phyloP scores from a whole-genome alignment of 805 yeast species.

The Wickerhamiella australiensis region DNA sequence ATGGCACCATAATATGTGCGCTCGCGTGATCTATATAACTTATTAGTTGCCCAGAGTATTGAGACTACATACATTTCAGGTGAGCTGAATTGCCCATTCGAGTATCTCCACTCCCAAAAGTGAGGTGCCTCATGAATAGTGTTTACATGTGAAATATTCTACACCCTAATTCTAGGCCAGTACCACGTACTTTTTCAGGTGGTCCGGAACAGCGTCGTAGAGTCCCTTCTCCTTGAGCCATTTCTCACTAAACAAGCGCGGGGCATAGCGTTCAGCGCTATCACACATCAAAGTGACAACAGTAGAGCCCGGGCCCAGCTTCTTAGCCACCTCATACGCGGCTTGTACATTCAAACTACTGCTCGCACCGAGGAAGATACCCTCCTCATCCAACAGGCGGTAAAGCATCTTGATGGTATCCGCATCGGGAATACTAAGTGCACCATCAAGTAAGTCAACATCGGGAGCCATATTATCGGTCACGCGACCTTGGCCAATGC shows the following conservation, averaged over 20 bases:
- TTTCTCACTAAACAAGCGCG: constrained; percentile 58
- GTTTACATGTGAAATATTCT: no score
- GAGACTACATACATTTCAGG: no score
- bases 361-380: constrained; percentile 82
- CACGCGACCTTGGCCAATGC: constrained; percentile 91
- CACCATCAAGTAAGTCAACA: constrained; percentile 63
- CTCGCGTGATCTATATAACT: no score
- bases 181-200: constrained; percentile 56
- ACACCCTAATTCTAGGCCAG: no score
- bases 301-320: constrained; percentile 62
- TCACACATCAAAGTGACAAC: constrained; percentile 86
- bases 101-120: no score
- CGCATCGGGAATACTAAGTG: constrained; percentile 64
- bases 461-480: constrained; percentile 72
- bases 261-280: constrained; percentile 81
- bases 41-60: no score
- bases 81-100: no score
- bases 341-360: constrained; percentile 85
- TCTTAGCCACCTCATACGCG: constrained; percentile 62
- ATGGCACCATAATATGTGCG: no score
- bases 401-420: constrained; percentile 76
- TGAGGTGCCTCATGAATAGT: no score
- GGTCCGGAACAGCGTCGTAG: constrained; percentile 49
- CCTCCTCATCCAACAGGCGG: constrained; percentile 76
- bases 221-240: constrained; percentile 68